Percentiles rank a stretch among this genome's conserved stretches.
Evolutionary conservation across 176 grass and related monocot genomes (phyloP).

Genomic region (Musa beccarii): DNA sequence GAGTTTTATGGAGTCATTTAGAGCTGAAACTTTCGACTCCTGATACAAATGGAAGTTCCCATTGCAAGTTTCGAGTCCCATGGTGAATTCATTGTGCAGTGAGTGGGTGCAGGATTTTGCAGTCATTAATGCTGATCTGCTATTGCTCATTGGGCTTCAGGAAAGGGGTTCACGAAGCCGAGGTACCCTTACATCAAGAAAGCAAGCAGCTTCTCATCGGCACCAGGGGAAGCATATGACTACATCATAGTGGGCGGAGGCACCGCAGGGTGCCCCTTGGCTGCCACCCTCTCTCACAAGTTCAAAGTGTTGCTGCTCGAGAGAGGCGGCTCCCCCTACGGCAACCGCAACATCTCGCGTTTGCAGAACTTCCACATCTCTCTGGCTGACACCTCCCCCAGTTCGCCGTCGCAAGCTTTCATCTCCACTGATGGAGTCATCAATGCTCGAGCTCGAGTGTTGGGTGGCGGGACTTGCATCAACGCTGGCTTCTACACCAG

Average conservation of each 20-base stretch:
- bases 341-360: constrained; percentile 64
- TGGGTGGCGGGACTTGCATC: constrained; percentile 76
- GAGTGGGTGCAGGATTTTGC: no score
- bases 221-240: constrained; percentile 23
- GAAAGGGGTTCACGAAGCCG: constrained; percentile 30
- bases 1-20: no score
- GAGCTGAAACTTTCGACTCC: no score
- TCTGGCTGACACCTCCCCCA: constrained; percentile 44
- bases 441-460: constrained; percentile 63
- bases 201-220: constrained; percentile 40
- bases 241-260: constrained; percentile 80
- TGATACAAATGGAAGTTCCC: no score
- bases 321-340: constrained; percentile 59
- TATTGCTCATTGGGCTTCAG: constrained; percentile 13
- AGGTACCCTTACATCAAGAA: constrained; percentile 45
- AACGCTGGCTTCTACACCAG: constrained; percentile 85
- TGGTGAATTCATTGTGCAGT: no score
- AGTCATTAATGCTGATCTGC: no score
- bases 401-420: constrained; percentile 56
- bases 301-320: constrained; percentile 70
- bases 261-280: constrained; percentile 68
- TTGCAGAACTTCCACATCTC: constrained; percentile 78
- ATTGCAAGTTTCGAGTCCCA: no score
- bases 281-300: constrained; percentile 63
- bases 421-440: constrained; percentile 83